These are phyloP conservation scores for Diphasiastrum complanatum DNA, from an alignment of 83 land plant species.

Conservation along the genomic window DNA sequence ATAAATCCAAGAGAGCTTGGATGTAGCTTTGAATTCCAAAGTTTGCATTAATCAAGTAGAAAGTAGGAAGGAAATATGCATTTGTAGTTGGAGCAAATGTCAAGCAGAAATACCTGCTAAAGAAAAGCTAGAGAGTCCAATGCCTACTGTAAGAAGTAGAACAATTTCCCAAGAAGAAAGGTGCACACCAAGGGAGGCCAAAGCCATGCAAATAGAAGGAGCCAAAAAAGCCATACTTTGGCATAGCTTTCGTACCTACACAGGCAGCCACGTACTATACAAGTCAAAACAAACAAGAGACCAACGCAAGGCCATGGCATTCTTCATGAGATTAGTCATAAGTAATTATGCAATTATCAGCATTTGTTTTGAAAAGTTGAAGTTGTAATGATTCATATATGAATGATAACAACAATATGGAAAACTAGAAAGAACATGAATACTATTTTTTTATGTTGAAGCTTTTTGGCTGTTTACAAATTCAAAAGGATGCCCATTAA, in stretches of 20 bases:
- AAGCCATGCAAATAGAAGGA: conserved; percentile 79
- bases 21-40: no score
- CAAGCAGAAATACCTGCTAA: conserved; percentile 56
- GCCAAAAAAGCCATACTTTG: conserved; percentile 86
- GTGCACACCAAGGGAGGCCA: conserved; percentile 59
- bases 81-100: background rate
- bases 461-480: no score
- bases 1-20: background rate
- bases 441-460: background rate
- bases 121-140: conserved; percentile 86
- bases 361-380: no score
- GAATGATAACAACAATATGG: background rate
- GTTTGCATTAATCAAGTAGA: no score
- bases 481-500: no score
- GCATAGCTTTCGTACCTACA: conserved; percentile 88
- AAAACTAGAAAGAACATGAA: background rate
- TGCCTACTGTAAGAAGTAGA: conserved; percentile 63
- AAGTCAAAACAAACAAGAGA: no score
- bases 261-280: no score
- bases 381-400: no score
- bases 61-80: no score
- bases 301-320: no score
- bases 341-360: no score
- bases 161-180: conserved; percentile 69
- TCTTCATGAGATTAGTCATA: no score